A percentile compares a stretch with the other conserved stretches of the same genome.
phyloP scores from a whole-genome alignment of 108 stramenopile genomes.

The Pseudonitzschia delicatissima region DNA sequence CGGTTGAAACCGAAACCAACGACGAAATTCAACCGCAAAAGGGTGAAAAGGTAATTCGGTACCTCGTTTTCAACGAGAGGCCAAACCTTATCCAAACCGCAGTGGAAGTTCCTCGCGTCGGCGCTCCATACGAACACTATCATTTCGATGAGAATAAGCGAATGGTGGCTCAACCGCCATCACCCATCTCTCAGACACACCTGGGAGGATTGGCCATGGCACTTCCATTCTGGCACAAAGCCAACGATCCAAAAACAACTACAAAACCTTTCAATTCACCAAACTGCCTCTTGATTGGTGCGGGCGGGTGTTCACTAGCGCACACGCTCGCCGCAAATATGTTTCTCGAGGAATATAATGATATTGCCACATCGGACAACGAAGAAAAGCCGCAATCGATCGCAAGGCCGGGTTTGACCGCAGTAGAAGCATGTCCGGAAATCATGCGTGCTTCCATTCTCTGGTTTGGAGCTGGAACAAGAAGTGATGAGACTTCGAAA shows the following conservation, averaged over 20 bases:
- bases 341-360: background rate
- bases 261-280: background rate
- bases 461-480: slow-evolving; percentile 1
- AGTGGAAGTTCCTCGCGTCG: background rate
- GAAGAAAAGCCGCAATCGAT: background rate
- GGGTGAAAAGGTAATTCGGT: background rate
- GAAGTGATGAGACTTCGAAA: background rate
- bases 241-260: background rate
- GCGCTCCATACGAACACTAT: background rate
- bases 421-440: slow-evolving; percentile 5
- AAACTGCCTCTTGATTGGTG: background rate
- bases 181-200: slow-evolving; percentile 3
- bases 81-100: slow-evolving; percentile 2
- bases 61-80: background rate
- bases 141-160: background rate
- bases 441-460: background rate
- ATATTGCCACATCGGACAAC: too few species aligned
- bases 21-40: background rate
- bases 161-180: background rate
- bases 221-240: background rate
- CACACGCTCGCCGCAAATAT: background rate
- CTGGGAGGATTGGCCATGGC: slow-evolving; percentile 1
- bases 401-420: background rate
- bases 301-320: background rate
- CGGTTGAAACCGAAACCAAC: background rate